Conservation (phyloP, 2,329 filamentous ascomycete species). For the Penicillium decumbens region DNA sequence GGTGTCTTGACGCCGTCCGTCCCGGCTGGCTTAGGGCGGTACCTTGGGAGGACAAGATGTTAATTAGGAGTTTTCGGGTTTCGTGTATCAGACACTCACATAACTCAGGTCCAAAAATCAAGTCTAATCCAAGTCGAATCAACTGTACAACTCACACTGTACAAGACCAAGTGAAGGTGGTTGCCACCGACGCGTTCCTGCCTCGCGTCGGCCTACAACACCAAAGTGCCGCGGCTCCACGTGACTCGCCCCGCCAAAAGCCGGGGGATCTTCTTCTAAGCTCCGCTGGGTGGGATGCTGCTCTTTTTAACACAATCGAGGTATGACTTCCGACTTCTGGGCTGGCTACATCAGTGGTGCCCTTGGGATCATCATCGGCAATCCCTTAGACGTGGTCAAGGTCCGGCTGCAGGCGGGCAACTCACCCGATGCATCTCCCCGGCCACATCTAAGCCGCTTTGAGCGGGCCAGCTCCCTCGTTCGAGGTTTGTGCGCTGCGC, state of each 20-base stretch:
- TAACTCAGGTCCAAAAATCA: neutral
- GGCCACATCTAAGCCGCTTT: conserved; percentile 29
- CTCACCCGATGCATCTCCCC: conserved; percentile 20
- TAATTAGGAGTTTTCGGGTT: neutral
- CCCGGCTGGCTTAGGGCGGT: conserved; percentile 34
- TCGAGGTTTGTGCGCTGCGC: conserved; percentile 32
- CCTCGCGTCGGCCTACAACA: conserved; percentile 24
- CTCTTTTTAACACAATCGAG: conserved; percentile 4
- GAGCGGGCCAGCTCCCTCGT: conserved; percentile 36
- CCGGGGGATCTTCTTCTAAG: conserved; percentile 1
- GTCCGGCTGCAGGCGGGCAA: conserved; percentile 70
- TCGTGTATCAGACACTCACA: conserved; percentile 1
- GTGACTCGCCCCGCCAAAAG: conserved; percentile 23
- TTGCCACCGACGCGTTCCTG: conserved; percentile 21
- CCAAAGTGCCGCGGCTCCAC: conserved; percentile 34
- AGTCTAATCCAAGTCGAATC: neutral
- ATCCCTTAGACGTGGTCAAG: conserved; percentile 76
- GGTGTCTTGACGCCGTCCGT: conserved; percentile 43
- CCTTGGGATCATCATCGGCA: conserved; percentile 80
- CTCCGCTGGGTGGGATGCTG: conserved; percentile 1
- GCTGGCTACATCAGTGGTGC: conserved; percentile 86
- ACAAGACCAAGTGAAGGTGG: conserved; percentile 3
- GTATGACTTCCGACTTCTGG: conserved; percentile 88
- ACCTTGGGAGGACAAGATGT: conserved; percentile 28
- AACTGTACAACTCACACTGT: conserved; percentile 7